Evolutionary conservation across 805 yeast species (phyloP).

Genomic region (Yamadazyma sp.): DNA sequence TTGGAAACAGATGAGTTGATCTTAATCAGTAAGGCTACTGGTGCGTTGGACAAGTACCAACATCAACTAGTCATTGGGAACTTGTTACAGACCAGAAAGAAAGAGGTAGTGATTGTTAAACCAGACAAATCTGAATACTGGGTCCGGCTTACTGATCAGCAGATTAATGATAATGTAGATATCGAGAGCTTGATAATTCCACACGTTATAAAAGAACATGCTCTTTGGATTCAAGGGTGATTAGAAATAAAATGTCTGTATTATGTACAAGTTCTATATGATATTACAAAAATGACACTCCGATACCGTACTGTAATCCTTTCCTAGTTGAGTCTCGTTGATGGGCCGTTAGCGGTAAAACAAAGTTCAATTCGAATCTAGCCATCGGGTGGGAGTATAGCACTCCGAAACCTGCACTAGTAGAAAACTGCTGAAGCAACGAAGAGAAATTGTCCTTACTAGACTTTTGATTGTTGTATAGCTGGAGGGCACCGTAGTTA

Average conservation of each 20-base stretch:
- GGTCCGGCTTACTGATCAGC: conserved; percentile 49
- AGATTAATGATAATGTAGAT: conserved; percentile 46
- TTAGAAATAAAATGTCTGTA: not conserved
- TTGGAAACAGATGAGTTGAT: conserved; percentile 81
- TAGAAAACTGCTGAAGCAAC: conserved; percentile 24
- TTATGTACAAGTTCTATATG: conserved; percentile 5
- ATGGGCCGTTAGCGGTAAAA: conserved; percentile 46
- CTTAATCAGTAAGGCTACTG: conserved; percentile 69
- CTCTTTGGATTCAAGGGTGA: conserved; percentile 50
- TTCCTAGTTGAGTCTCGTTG: conserved; percentile 48
- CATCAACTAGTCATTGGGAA: conserved; percentile 97
- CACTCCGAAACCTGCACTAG: conserved; percentile 49
- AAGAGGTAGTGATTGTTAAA: conserved; percentile 82
- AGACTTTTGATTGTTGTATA: not conserved
- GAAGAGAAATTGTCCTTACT: not conserved
- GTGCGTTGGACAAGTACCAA: conserved; percentile 79
- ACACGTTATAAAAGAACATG: conserved; percentile 63
- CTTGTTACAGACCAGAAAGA: conserved; percentile 81
- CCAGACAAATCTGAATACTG: conserved; percentile 45
- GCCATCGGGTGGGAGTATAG: conserved; percentile 59
- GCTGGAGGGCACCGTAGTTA: conserved; percentile 45
- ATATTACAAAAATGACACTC: conserved; percentile 56
- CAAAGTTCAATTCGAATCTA: conserved; percentile 57
- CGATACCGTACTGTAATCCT: conserved; percentile 61
- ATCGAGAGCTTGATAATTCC: conserved; percentile 85